These are phyloP conservation scores for Penicillium sp. DNA, from an alignment of 2,329 filamentous ascomycete genomes.

Conservation along the genomic window DNA sequence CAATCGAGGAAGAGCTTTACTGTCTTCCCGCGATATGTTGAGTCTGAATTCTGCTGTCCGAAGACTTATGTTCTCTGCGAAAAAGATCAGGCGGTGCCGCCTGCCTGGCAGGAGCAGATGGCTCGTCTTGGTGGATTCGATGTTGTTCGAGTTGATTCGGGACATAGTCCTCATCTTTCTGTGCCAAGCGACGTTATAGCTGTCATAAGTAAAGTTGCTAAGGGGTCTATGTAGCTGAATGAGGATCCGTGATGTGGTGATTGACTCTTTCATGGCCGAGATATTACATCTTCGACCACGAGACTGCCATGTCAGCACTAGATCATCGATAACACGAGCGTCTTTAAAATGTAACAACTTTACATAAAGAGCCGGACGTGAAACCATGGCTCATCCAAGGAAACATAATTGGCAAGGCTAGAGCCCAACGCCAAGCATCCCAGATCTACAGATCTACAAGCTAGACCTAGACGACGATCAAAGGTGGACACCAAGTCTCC, in stretches of 20 bases:
- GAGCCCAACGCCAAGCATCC: slow-evolving; percentile 1
- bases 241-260: too few relatives aligned
- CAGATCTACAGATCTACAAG: slow-evolving; percentile 6
- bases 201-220: background rate
- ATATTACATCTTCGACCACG: too few relatives aligned
- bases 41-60: slow-evolving; percentile 7
- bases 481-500: background rate
- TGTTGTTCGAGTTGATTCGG: background rate
- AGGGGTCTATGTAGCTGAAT: background rate
- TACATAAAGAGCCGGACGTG: too few relatives aligned
- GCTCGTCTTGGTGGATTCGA: slow-evolving; percentile 7
- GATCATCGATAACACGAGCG: too few relatives aligned
- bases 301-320: too few relatives aligned
- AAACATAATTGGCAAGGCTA: background rate
- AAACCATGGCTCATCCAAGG: too few relatives aligned
- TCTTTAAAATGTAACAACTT: too few relatives aligned
- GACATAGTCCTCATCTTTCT: background rate
- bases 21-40: slow-evolving; percentile 9
- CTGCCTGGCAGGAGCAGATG: slow-evolving; percentile 23
- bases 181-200: background rate
- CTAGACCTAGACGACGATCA: background rate
- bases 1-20: slow-evolving; percentile 7
- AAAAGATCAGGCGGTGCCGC: slow-evolving; percentile 27
- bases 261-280: too few relatives aligned
- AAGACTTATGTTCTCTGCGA: slow-evolving; percentile 17